phyloP scores from a whole-genome alignment of 768 basidiomycete genomes.

The Lactarius psammicola region DNA sequence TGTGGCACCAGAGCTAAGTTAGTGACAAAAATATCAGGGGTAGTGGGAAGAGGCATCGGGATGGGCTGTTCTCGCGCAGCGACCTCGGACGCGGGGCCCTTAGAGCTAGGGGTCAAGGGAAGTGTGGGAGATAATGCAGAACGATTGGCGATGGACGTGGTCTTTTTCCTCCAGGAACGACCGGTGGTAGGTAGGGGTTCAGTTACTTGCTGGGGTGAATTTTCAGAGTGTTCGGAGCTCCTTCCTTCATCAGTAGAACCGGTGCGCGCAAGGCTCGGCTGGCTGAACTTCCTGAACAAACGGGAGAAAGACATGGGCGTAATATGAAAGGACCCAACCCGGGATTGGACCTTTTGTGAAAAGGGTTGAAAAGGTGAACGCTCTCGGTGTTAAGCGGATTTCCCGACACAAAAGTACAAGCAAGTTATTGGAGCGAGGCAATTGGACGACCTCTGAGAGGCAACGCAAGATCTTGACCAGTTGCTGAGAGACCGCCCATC shows the following conservation, averaged over 20 bases:
- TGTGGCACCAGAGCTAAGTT: background rate
- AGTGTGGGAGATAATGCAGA: no score
- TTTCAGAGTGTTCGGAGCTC: background rate
- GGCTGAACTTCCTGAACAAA: conserved; percentile 11
- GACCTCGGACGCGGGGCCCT: background rate
- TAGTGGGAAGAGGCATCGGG: background rate
- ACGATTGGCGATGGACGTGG: background rate
- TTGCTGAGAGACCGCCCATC: no score
- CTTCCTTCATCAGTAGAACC: background rate
- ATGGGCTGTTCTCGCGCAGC: background rate
- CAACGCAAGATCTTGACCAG: no score
- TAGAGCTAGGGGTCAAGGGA: background rate
- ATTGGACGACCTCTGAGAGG: no score
- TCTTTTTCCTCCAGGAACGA: conserved; percentile 7
- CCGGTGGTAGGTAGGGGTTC: background rate
- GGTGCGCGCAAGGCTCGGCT: background rate
- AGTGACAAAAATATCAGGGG: background rate
- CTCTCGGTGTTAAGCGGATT: background rate
- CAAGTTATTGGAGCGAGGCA: background rate
- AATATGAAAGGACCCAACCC: background rate
- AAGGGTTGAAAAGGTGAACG: background rate
- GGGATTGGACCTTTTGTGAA: background rate
- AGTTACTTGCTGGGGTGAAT: background rate
- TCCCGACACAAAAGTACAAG: background rate
- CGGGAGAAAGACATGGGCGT: conserved; percentile 6